Percentiles rank a stretch among this genome's conserved stretches.
These are phyloP conservation scores for Priceomyces carsonii DNA, from an alignment of 805 yeast genomes.

Conservation along the genomic window DNA sequence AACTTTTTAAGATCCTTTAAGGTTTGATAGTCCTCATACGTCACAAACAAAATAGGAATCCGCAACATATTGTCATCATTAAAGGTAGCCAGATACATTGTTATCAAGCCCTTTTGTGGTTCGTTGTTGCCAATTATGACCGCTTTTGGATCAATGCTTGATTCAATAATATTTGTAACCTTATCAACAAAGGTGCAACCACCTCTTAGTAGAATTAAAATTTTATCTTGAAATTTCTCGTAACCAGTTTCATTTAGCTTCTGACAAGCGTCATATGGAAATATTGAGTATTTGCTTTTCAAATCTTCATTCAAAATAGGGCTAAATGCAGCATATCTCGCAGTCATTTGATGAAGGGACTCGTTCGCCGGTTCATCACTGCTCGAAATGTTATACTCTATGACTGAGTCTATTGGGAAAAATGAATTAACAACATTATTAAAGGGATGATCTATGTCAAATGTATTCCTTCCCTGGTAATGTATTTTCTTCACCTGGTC, in stretches of 20 bases:
- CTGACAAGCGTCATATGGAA: constrained; percentile 32
- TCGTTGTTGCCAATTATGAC: constrained; percentile 59
- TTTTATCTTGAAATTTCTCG: constrained; percentile 21
- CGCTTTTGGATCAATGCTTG: constrained; percentile 41
- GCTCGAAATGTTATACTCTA: constrained; percentile 28
- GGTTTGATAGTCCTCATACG: constrained; percentile 41
- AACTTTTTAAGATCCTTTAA: constrained; percentile 10
- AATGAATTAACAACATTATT: constrained; percentile 37
- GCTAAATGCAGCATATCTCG: constrained; percentile 44
- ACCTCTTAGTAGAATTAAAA: constrained; percentile 43
- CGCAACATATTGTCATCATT: constrained; percentile 38
- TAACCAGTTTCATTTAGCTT: constrained; percentile 11
- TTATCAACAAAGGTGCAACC: constrained; percentile 57
- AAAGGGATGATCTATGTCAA: constrained; percentile 31
- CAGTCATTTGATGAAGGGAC: constrained; percentile 22
- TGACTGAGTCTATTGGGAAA: constrained; percentile 41
- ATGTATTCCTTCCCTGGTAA: not conserved
- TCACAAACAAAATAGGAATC: constrained; percentile 55
- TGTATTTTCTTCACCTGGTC: not conserved
- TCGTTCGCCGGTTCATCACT: constrained; percentile 10
- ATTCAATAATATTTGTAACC: constrained; percentile 43
- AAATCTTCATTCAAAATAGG: constrained; percentile 29
- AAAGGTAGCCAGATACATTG: constrained; percentile 53
- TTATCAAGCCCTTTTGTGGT: constrained; percentile 46
- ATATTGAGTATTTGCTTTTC: constrained; percentile 23